Conservation (phyloP, 176 grass and related monocot species). For the Hordeum marinum region DNA sequence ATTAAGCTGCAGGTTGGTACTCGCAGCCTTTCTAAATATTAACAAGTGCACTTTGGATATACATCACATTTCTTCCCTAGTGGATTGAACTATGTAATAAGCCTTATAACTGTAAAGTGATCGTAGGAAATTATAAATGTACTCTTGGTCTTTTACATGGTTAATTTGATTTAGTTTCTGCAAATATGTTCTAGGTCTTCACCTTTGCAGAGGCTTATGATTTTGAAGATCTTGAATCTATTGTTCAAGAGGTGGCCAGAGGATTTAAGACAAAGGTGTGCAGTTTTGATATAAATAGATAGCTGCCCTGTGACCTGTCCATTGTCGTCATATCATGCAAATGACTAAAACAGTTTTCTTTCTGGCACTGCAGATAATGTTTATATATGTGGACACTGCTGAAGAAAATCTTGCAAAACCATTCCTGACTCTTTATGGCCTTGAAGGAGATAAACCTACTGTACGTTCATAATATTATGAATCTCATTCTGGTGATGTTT, state of each 20-base stretch:
- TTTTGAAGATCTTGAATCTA: slow-evolving; percentile 59
- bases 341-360: slow-evolving; percentile 18
- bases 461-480: slow-evolving; percentile 35
- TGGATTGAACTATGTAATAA: not conserved
- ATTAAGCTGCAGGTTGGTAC: slow-evolving; percentile 83
- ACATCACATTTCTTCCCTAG: not conserved
- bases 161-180: slow-evolving; percentile 31
- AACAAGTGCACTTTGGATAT: not conserved
- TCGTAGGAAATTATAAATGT: not conserved
- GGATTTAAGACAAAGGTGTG: slow-evolving; percentile 87
- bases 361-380: slow-evolving; percentile 70
- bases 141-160: not conserved
- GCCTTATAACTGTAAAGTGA: not conserved
- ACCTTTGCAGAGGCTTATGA: slow-evolving; percentile 76
- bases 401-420: slow-evolving; percentile 98
- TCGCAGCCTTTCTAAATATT: slow-evolving; percentile 1
- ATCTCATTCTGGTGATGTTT: slow-evolving; percentile 7
- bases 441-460: slow-evolving; percentile 68
- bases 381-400: slow-evolving; percentile 82
- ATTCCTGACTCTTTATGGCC: slow-evolving; percentile 78
- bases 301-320: not conserved
- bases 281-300: not conserved
- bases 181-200: slow-evolving; percentile 62
- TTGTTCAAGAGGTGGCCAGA: slow-evolving; percentile 63
- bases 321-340: not conserved